These are phyloP conservation scores for Lyophyllum decastes DNA, from an alignment of 768 basidiomycete species.

Conservation along the genomic window DNA sequence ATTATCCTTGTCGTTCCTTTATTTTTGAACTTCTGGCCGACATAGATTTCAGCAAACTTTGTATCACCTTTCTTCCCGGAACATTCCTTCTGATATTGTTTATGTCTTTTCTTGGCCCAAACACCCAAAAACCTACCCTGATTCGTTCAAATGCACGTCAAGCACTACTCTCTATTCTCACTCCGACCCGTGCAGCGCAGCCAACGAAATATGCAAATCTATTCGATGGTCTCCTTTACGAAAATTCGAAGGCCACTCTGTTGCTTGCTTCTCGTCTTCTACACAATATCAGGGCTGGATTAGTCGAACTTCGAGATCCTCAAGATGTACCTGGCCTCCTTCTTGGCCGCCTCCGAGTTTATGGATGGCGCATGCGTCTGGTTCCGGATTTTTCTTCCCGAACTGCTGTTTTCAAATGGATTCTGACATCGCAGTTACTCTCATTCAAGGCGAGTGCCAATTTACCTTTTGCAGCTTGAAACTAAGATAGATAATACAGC, in stretches of 20 bases:
- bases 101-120: slow-evolving; percentile 11
- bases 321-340: slow-evolving; percentile 40
- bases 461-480: not conserved
- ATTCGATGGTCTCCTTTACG: slow-evolving; percentile 20
- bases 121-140: slow-evolving; percentile 6
- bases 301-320: slow-evolving; percentile 46
- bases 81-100: not conserved
- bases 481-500: not conserved
- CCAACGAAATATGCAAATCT: slow-evolving; percentile 35
- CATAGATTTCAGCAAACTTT: not conserved
- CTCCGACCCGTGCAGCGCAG: slow-evolving; percentile 47
- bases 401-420: slow-evolving; percentile 37
- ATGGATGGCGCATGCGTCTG: slow-evolving; percentile 40
- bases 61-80: not conserved
- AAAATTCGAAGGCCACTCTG: slow-evolving; percentile 22
- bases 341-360: slow-evolving; percentile 27
- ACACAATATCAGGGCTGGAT: slow-evolving; percentile 34
- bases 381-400: slow-evolving; percentile 32
- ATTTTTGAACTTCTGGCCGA: not conserved
- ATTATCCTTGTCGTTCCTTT: not conserved
- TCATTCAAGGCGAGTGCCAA: slow-evolving; percentile 6
- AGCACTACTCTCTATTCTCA: slow-evolving; percentile 42
- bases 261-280: slow-evolving; percentile 38
- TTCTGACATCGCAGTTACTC: slow-evolving; percentile 24
- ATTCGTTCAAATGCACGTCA: slow-evolving; percentile 20